A percentile compares a stretch with the other conserved stretches of the same genome.
phyloP scores from a whole-genome alignment of 106 monocot species.

The Chionographis japonica region DNA sequence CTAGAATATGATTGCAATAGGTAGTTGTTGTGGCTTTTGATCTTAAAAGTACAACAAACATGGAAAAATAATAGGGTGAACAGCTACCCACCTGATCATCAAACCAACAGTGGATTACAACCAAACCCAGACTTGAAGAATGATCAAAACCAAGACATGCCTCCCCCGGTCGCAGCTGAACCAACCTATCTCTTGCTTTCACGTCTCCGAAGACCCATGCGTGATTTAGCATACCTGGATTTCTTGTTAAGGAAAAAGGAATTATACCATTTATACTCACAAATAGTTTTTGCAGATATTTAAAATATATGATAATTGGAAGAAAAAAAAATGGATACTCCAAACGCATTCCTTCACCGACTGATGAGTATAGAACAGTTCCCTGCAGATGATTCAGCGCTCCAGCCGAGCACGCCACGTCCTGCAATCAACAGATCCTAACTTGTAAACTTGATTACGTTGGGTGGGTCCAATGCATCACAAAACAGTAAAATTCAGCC shows the following conservation, averaged over 20 bases:
- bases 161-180: background rate
- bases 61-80: too few relatives aligned
- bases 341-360: conserved; percentile 54
- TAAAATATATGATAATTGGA: background rate
- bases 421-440: conserved; percentile 29
- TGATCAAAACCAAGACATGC: background rate
- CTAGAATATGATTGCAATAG: too few relatives aligned
- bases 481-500: background rate
- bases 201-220: conserved; percentile 62
- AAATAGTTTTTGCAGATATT: background rate
- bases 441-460: background rate
- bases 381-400: conserved; percentile 72
- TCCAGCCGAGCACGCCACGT: conserved; percentile 53
- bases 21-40: too few relatives aligned
- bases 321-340: conserved; percentile 55
- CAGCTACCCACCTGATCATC: too few relatives aligned
- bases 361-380: conserved; percentile 43
- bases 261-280: background rate
- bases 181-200: conserved; percentile 19
- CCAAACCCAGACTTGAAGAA: background rate
- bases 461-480: background rate
- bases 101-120: too few relatives aligned
- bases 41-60: too few relatives aligned
- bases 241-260: conserved; percentile 22
- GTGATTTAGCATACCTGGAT: conserved; percentile 68